phyloP scores from a whole-genome alignment of 2,329 filamentous ascomycete genomes.

The Alternaria brassicicola region DNA sequence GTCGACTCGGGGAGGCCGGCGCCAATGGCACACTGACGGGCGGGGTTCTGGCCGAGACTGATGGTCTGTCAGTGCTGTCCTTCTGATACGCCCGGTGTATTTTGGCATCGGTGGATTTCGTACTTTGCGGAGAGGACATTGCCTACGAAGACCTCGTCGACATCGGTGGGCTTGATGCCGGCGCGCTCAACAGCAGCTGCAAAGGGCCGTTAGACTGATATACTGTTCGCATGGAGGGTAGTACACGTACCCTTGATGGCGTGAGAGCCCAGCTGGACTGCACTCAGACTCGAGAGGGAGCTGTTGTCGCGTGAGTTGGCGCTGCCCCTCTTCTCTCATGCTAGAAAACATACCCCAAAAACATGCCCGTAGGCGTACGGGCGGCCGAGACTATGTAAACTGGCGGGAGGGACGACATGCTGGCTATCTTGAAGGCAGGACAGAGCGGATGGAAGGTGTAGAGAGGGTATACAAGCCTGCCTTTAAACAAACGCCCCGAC shows the following conservation, averaged over 20 bases:
- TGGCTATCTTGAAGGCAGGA: conserved; percentile 40
- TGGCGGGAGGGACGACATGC: conserved; percentile 79
- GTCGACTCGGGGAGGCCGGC: conserved; percentile 82
- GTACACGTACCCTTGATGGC: conserved; percentile 80
- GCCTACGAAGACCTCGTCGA: conserved; percentile 97
- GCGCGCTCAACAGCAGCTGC: conserved; percentile 81
- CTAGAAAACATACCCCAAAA: conserved; percentile 74
- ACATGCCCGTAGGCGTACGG: conserved; percentile 90
- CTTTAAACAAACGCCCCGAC: not conserved
- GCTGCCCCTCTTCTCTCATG: conserved; percentile 28
- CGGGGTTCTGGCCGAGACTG: conserved; percentile 94
- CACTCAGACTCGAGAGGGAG: conserved; percentile 84
- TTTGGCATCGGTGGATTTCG: conserved; percentile 27
- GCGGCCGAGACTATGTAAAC: conserved; percentile 96
- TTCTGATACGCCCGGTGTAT: not conserved
- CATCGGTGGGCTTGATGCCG: conserved; percentile 83
- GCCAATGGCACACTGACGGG: conserved; percentile 88
- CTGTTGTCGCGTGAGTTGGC: conserved; percentile 56
- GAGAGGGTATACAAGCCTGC: conserved; percentile 4
- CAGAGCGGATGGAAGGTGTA: conserved; percentile 7
- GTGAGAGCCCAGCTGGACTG: conserved; percentile 83
- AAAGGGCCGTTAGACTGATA: conserved; percentile 23
- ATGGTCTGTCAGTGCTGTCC: conserved; percentile 16
- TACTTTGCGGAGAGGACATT: conserved; percentile 98
- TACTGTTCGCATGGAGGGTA: not conserved